Percentiles rank a stretch among this genome's conserved stretches.
Conservation (phyloP, 192 early-diverging fungal genomes). For the Entomortierella parvispora region DNA sequence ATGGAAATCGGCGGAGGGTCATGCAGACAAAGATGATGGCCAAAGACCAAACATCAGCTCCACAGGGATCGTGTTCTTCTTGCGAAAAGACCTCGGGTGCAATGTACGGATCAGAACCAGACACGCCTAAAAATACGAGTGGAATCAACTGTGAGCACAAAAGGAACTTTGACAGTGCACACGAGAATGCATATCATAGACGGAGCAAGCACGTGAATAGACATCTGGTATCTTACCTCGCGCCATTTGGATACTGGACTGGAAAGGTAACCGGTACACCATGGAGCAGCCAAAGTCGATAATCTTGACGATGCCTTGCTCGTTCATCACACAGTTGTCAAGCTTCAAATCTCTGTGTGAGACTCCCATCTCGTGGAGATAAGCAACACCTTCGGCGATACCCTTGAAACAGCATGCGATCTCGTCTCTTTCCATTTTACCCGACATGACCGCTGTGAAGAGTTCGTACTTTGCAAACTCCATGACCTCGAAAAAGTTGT, state of each 20-base stretch:
- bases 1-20: conserved; percentile 70
- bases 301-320: too few relatives aligned
- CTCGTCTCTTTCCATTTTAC: conserved; percentile 74
- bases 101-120: conserved; percentile 94
- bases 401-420: conserved; percentile 87
- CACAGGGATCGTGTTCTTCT: conserved; percentile 77
- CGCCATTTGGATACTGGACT: conserved; percentile 27
- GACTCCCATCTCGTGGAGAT: conserved; percentile 88
- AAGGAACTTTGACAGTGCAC: too few relatives aligned
- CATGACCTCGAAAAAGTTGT: conserved; percentile 76
- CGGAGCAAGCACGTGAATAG: too few relatives aligned
- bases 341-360: conserved; percentile 82
- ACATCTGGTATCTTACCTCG: conserved; percentile 56
- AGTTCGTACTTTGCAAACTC: conserved; percentile 91
- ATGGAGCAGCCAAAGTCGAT: conserved; percentile 87
- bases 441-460: conserved; percentile 76
- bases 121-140: conserved; percentile 73
- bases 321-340: too few relatives aligned
- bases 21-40: conserved; percentile 86
- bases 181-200: conserved; percentile 45
- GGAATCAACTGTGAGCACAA: conserved; percentile 14
- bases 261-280: conserved; percentile 86
- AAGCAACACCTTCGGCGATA: conserved; percentile 79
- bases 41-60: conserved; percentile 85
- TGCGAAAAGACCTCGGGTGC: conserved; percentile 80